phyloP scores from a whole-genome alignment of 2,329 filamentous ascomycete genomes.

The Cephalotrichum gorgonifer region DNA sequence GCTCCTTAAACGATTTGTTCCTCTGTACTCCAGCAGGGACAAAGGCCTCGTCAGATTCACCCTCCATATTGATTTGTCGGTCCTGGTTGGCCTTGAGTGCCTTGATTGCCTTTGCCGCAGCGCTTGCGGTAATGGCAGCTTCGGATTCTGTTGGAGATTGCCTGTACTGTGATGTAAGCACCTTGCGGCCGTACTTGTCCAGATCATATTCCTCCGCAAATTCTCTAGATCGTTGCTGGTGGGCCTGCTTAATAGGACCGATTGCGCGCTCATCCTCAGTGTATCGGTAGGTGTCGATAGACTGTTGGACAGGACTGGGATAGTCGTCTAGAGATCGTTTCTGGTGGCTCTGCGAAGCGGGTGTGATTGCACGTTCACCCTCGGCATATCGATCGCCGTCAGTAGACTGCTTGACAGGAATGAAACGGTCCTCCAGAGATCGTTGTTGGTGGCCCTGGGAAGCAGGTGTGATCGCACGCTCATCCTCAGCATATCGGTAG shows the following conservation, averaged over 20 bases:
- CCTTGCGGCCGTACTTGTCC: conserved; percentile 47
- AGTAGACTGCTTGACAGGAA: conserved; percentile 30
- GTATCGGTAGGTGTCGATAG: no score
- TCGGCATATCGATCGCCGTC: conserved; percentile 25
- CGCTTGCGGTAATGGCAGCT: conserved; percentile 45
- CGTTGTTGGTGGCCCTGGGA: conserved; percentile 20
- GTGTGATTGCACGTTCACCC: conserved; percentile 29
- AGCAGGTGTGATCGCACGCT: conserved; percentile 28
- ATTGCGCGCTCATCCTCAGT: conserved; percentile 25
- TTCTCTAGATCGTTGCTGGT: conserved; percentile 29
- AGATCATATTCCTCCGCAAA: conserved; percentile 45
- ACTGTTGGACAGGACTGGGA: no score
- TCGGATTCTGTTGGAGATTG: conserved; percentile 47
- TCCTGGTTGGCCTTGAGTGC: conserved; percentile 39
- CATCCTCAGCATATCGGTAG: conserved; percentile 25
- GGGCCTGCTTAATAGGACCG: conserved; percentile 27
- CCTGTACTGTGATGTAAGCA: conserved; percentile 31
- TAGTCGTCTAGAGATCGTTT: no score
- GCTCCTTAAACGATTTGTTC: conserved; percentile 57
- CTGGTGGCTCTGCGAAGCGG: conserved; percentile 23
- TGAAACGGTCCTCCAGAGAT: conserved; percentile 27
- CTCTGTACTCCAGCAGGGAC: conserved; percentile 41
- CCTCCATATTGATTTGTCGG: conserved; percentile 24
- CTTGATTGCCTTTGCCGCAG: conserved; percentile 41
- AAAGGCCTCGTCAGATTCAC: conserved; percentile 26